Base-by-base conservation (phyloP, 345 rosid genomes). In the Lepidium africanum region DNA sequence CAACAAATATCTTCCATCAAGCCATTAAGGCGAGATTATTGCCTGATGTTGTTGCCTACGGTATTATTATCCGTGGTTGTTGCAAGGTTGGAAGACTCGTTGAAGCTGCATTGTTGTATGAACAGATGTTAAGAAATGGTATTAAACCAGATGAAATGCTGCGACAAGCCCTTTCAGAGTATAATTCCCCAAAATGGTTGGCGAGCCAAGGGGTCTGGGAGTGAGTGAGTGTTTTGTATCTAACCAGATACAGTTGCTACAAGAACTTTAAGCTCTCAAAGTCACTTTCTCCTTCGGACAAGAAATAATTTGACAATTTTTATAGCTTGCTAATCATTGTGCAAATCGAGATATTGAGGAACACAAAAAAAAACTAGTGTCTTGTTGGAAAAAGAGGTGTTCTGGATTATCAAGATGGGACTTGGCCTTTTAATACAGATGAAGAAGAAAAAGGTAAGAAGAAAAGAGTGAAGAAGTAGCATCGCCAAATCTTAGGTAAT, bases 21-120 rank as follows among this genome's bases (percentile, higher is more conserved):
- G 88, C 81, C 39, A 30, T 77, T 39, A 76, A 66, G 46, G 56
- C 57, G 7, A 70, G 49, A 15, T 12, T 84, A 49, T 37, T 84
- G 71, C 81, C 84, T 40, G 86, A 82, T 79, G 82, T 80, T 42
- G 76, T 84, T 65, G 81, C 81, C 43, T 78, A 78, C 65, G 15
- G 70, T 0, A 80, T 84, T 75, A 60, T 84, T 39, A 82, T 84
- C 40, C 79, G 81, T 69, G 83, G 83, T 16, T 84, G 23, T 54
- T 82, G 88, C 75, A 80, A 82, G 37, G 77, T 69, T 50, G 80
- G 84, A 36, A 84, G 56, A 67, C 63, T 78, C 7, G 64, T 4
- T n/a, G 84, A 84, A 69, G 88, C 83, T 56, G 61, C 56, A 54
- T 43, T 70, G 47, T 75, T 77, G 73, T 84, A 60, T 62, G 75